These are phyloP conservation scores for Fagopyrum homotropicum DNA, from an alignment of 148 eudicot species.

Conservation along the genomic window DNA sequence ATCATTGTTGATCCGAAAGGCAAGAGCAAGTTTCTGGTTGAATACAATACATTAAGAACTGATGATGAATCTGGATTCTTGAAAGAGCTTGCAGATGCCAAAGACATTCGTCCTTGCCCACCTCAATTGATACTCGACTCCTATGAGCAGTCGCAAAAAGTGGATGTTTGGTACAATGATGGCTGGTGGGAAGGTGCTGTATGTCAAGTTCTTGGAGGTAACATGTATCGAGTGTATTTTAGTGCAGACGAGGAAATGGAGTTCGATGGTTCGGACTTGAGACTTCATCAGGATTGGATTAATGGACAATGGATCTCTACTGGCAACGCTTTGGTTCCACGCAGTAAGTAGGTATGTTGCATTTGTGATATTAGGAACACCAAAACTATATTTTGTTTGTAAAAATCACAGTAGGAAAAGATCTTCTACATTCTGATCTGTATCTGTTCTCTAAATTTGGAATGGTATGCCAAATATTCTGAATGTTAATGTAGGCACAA, in stretches of 20 bases:
- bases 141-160: constrained; percentile 50
- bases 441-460: too few relatives aligned
- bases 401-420: too few relatives aligned
- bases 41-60: constrained; percentile 52
- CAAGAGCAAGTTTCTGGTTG: constrained; percentile 42
- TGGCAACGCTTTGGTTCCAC: too few relatives aligned
- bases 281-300: constrained; percentile 80
- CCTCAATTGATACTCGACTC: constrained; percentile 28
- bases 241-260: constrained; percentile 46
- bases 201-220: constrained; percentile 37
- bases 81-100: constrained; percentile 55
- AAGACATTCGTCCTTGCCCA: constrained; percentile 66
- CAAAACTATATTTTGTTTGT: too few relatives aligned
- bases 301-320: constrained; percentile 62
- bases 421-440: too few relatives aligned
- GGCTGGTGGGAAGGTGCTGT: constrained; percentile 95
- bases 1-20: constrained; percentile 35
- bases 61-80: constrained; percentile 50
- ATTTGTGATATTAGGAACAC: too few relatives aligned
- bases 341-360: too few relatives aligned
- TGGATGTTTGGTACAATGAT: constrained; percentile 75
- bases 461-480: too few relatives aligned
- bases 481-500: too few relatives aligned
- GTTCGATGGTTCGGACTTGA: constrained; percentile 46
- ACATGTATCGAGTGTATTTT: constrained; percentile 62